phyloP scores from a whole-genome alignment of 768 basidiomycete genomes.

The Leccinellum rugosiceps region DNA sequence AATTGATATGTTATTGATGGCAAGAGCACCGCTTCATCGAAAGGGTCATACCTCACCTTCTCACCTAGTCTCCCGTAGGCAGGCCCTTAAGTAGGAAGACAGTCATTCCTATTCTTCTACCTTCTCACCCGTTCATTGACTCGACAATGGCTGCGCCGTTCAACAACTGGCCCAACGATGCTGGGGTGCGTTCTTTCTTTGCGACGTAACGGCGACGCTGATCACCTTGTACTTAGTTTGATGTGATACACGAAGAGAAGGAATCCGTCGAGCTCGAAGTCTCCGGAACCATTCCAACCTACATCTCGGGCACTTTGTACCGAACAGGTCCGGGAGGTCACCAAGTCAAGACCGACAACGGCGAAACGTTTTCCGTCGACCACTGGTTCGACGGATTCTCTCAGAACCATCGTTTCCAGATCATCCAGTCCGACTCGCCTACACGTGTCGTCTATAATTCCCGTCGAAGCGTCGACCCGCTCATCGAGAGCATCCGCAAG shows the following conservation, averaged over 20 bases:
- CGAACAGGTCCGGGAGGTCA: conserved; percentile 38
- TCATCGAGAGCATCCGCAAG: conserved; percentile 28
- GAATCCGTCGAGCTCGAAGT: conserved; percentile 27
- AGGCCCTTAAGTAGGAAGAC: too few relatives aligned
- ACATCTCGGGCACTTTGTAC: conserved; percentile 36
- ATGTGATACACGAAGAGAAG: conserved; percentile 26
- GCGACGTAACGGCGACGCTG: not conserved
- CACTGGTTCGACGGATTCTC: conserved; percentile 44
- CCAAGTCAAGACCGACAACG: conserved; percentile 24
- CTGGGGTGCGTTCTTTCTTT: conserved; percentile 15
- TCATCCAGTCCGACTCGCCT: conserved; percentile 22
- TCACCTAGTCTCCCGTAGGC: too few relatives aligned
- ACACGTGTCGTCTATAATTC: conserved; percentile 35
- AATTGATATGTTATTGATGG: too few relatives aligned
- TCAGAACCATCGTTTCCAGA: conserved; percentile 39
- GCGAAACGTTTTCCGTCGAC: conserved; percentile 24
- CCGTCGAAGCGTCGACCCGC: conserved; percentile 28
- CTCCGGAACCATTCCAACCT: conserved; percentile 32
- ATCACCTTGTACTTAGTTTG: conserved; percentile 18
- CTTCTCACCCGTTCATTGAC: not conserved
- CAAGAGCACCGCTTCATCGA: not conserved
- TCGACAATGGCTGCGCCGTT: conserved; percentile 22
- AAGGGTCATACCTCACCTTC: not conserved
- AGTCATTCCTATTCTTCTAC: too few relatives aligned
- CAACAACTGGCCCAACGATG: conserved; percentile 32